A percentile compares a stretch with the other conserved stretches of the same genome.
phyloP scores from a whole-genome alignment of 108 stramenopile species.

The Stephanodiscus minutulus region DNA sequence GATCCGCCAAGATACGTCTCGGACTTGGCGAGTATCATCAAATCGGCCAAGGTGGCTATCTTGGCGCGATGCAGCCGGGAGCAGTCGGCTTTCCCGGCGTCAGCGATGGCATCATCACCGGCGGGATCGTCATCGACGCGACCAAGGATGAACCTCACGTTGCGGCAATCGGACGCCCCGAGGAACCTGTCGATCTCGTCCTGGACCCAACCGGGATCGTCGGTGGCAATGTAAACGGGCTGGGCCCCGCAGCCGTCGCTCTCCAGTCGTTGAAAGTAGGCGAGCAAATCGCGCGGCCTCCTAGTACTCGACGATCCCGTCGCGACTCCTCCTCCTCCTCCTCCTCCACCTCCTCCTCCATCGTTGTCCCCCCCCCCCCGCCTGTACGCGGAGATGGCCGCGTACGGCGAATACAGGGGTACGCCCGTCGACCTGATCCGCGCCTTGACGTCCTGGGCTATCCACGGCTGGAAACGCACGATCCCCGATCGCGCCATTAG shows the following conservation, averaged over 20 bases:
- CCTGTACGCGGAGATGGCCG: too few relatives aligned
- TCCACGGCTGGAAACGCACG: too few relatives aligned
- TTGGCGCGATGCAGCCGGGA: conserved; percentile 7
- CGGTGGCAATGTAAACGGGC: conserved; percentile 15
- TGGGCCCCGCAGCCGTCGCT: conserved; percentile 4
- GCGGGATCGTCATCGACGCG: background rate
- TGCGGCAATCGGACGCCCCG: background rate
- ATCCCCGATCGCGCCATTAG: background rate
- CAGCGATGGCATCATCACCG: conserved; percentile 2
- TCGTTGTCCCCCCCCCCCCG: too few relatives aligned
- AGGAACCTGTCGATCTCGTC: conserved; percentile 12
- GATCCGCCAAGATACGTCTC: conserved; percentile 7
- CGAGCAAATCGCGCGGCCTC: conserved; percentile 11
- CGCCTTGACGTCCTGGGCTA: too few relatives aligned
- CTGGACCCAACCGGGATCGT: conserved; percentile 7
- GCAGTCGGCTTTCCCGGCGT: background rate
- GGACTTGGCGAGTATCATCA: conserved; percentile 11
- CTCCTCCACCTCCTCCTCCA: too few relatives aligned
- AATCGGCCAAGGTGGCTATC: conserved; percentile 12
- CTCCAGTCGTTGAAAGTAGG: conserved; percentile 10
- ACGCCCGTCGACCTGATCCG: background rate
- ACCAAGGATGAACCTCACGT: conserved; percentile 9
- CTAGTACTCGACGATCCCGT: conserved; percentile 18
- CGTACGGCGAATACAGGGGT: too few relatives aligned
- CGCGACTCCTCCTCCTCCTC: background rate